Evolutionary conservation across 2,329 filamentous ascomycete genomes (phyloP), one percentile per base, ranked within the genome.

Genomic region (Macrophomina tecta): DNA sequence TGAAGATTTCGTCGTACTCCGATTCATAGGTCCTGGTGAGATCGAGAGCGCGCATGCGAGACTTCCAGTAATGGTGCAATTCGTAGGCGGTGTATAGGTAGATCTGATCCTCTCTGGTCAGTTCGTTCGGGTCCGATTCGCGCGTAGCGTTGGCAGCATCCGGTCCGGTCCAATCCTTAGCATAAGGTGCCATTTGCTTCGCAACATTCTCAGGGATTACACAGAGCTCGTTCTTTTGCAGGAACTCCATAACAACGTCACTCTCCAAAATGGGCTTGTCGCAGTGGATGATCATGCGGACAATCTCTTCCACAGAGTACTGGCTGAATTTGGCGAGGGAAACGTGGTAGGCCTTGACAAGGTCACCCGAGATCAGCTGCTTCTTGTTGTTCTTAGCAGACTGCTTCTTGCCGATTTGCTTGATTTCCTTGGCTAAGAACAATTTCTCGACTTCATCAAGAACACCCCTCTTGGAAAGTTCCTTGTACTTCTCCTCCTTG

Each of bases 41-140:
- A 2, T 90, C 86, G 71, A 99, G 85, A 45, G 95, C 95, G 72
- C 95, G 88, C 90, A 98, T 98, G 78, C 95, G 90, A 69, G 92
- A 93, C 85, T 97, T 97, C 95, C 95, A 99, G 82, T 99, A 99
- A 77, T 97, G 94, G 72, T 97, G 93, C 70, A 98, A 83, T 78
- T 99, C 95, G 74, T 91, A 98, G 1, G 94, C 92, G 4, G 95
- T 98, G 76, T 90, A 92, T 32, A 99, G 84, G 77, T 94, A 99
- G 66, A 99, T 91, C 80, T 98, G 94, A 81, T 99, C 95, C 78
- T 98, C 93, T 69, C 94, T 86, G 2, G 94, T 97, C 64, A 99
- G 88, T 75, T 99, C 95, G 5, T 78, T 80, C 0, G 94, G 94
- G 79, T 98, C 94, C 74, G 91, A 88, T 77, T 99, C 95, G 65